phyloP scores from a whole-genome alignment of 2,329 filamentous ascomycete species.

The Blumeriella jaapii region DNA sequence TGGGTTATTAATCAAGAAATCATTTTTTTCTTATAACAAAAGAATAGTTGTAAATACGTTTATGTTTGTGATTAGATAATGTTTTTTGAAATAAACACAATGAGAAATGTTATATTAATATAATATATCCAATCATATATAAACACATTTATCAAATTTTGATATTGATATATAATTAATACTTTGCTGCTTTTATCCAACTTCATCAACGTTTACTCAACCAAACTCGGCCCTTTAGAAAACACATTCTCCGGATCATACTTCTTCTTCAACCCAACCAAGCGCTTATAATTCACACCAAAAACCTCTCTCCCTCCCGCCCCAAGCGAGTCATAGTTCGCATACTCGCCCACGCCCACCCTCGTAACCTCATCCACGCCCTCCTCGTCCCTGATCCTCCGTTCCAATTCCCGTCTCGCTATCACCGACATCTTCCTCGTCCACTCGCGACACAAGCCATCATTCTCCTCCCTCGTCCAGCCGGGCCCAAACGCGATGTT shows the following conservation, averaged over 20 bases:
- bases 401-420: constrained; percentile 8
- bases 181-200: too few relatives aligned
- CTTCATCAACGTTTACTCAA: constrained; percentile 1
- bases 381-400: constrained; percentile 1
- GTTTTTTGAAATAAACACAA: too few relatives aligned
- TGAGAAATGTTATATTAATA: too few relatives aligned
- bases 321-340: constrained; percentile 16
- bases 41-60: too few relatives aligned
- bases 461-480: constrained; percentile 20
- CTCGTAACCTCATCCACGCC: constrained; percentile 6
- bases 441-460: constrained; percentile 15
- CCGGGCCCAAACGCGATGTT: constrained; percentile 20
- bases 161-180: too few relatives aligned
- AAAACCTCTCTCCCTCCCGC: constrained; percentile 25
- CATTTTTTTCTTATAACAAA: too few relatives aligned
- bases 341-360: constrained; percentile 13
- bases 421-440: constrained; percentile 12
- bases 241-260: constrained; percentile 38
- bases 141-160: too few relatives aligned
- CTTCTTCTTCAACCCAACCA: constrained; percentile 33
- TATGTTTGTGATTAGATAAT: too few relatives aligned
- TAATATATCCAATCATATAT: too few relatives aligned
- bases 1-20: too few relatives aligned
- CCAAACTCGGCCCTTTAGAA: constrained; percentile 19
- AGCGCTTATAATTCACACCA: constrained; percentile 31